Evolutionary conservation across 2,329 filamentous ascomycete genomes (phyloP), one percentile per base, ranked within the genome.

Genomic region (Venturia aucupariae): DNA sequence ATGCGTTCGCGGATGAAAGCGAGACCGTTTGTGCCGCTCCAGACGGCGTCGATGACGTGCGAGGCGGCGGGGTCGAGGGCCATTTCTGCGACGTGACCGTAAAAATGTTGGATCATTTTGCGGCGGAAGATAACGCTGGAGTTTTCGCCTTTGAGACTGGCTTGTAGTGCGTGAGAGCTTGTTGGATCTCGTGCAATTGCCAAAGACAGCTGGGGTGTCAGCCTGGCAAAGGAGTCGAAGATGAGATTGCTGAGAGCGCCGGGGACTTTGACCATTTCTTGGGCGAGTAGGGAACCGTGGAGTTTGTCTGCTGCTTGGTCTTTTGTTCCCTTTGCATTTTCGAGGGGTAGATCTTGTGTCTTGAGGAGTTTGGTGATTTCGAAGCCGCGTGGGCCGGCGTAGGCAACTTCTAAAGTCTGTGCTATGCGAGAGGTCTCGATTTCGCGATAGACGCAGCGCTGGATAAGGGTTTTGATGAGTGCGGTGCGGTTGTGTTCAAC

Each of bases 241-340:
- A 96, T 83, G 13, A 92, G 81, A n/a, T 24, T 61, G 84, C 84
- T 65, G 84, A 82, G 1, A 92, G 79, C 0, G 82, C 90, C 90
- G 0, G 89, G 84, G 32, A 90, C 87, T 8, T 84, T 78, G 61
- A 97, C 84, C 79, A 99, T 88, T 4, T 89, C 79, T 67, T 94
- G 87, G 10, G 90, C 87, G 35, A 99, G 82, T 59, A 96, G 82
- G 24, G 90, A 91, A 66, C 89, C 90, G 77, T 99, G 92, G 73
- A 90, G 75, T 80, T 90, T 85, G 77, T 84, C 69, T 77, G 72
- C 62, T 68, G 61, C 7, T 72, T 68, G 41, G 71, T 69, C 42
- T 42, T 61, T 54, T 24, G 32, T 60, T 66, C 64, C 24, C 8
- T 32, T 24, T 7, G 62, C 22, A 70, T 74, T 62, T 70, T 66